Conservation (phyloP, 2,329 filamentous ascomycete species). For the Apiospora hydei region DNA sequence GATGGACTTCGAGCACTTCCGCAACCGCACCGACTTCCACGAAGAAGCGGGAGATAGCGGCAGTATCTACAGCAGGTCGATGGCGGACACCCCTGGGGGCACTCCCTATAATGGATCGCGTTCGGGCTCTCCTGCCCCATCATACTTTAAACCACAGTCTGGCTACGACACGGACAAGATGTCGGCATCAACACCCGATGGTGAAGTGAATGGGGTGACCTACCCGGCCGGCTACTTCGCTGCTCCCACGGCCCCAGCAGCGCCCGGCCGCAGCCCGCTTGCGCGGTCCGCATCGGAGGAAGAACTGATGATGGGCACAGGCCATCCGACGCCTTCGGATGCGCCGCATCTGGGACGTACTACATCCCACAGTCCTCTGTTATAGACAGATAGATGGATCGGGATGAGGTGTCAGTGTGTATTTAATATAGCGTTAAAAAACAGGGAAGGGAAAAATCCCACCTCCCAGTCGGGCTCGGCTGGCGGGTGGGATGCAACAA, state of each 20-base stretch:
- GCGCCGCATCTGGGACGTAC: constrained; percentile 14
- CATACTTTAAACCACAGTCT: neutral
- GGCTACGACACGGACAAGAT: constrained; percentile 3
- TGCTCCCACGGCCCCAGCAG: neutral
- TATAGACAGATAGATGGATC: neutral
- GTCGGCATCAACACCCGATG: constrained; percentile 4
- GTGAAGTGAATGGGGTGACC: neutral
- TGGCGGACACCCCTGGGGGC: constrained; percentile 61
- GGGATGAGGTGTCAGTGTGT: neutral
- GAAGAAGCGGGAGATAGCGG: constrained; percentile 79
- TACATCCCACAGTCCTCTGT: constrained; percentile 2
- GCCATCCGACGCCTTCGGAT: neutral
- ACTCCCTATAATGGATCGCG: constrained; percentile 42
- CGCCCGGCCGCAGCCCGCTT: constrained; percentile 22
- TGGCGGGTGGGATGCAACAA: neutral
- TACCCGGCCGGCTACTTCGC: constrained; percentile 22
- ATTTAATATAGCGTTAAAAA: neutral
- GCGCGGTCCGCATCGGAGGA: neutral
- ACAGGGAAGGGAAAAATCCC: neutral
- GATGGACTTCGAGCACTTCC: constrained; percentile 88
- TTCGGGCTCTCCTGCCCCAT: constrained; percentile 23
- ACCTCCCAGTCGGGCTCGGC: neutral
- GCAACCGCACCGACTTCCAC: constrained; percentile 84
- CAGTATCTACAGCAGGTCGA: constrained; percentile 64
- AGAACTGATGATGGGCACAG: neutral